Base-by-base conservation (phyloP, 139 green algal species). In the Chlamydomonas sp. region DNA sequence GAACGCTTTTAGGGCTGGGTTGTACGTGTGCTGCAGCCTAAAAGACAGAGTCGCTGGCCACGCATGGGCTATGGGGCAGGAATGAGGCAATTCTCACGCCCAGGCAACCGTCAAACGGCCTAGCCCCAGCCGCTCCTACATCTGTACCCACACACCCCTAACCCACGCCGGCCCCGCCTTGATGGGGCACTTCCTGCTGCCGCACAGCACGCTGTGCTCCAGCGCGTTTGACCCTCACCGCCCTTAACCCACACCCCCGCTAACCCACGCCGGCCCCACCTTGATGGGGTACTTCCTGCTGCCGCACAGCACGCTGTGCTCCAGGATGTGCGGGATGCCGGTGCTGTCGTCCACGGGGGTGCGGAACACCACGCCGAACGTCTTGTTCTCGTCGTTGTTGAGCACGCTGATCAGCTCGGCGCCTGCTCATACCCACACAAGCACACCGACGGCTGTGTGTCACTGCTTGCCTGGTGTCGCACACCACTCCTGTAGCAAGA, bases 301-400 rank as follows among this genome's bases (percentile, higher is more conserved):
- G 78, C 98, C 98, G 90, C 97, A 99, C 84, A 99, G 93, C 91
- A 99, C 98, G 12, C 92, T 97, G 95, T 99, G 98, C 93, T 99
- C 98, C 85, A 99, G 93, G 90, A 99, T 99, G 96, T 99, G 98
- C 0, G 97, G 97, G 88, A 98, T 98, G 83, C 97, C 97, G 62
- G 94, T 97, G 73, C 64, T 84, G 80, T 94, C 88, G 60, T 90
- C 84, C 59, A 91, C 85, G 8, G 98, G 98, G 4, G 98, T 99
- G 63, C 98, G 93, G 85, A 99, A 96, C 61, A 98, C 96, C 1
- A 96, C 97, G 12, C 97, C 98, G 92, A 99, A 99, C 18, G 97
- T 98, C 94, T 99, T 99, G 96, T 99, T 99, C 92, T 99, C 98
- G 88, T 99, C 98, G 18, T 79, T 79, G 94, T 97, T 99, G n/a